phyloP scores from a whole-genome alignment of 1,284 basidiomycete species.

The Malassezia slooffiae region DNA sequence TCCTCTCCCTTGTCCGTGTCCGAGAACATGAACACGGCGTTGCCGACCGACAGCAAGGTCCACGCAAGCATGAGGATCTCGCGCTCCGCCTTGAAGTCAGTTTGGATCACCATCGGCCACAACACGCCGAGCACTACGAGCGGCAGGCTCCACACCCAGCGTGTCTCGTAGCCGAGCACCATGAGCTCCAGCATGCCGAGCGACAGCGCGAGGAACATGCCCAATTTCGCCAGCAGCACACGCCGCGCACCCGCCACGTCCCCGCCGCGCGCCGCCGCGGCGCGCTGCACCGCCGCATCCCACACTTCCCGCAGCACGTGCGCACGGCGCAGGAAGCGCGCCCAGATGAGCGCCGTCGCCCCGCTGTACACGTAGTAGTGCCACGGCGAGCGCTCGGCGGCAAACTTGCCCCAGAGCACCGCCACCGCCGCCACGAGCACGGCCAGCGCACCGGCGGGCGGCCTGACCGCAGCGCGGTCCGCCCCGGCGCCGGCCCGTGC shows the following conservation, averaged over 20 bases:
- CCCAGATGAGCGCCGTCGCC: conserved; percentile 65
- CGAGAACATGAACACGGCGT: conserved; percentile 61
- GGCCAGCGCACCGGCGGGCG: background rate
- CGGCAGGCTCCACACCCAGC: conserved; percentile 63
- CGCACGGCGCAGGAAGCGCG: background rate
- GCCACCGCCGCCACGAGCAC: background rate
- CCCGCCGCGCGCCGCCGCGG: background rate
- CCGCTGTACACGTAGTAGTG: conserved; percentile 66
- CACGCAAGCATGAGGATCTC: conserved; percentile 50
- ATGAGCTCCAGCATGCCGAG: conserved; percentile 52
- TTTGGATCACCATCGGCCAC: conserved; percentile 50
- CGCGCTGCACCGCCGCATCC: background rate
- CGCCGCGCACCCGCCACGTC: background rate
- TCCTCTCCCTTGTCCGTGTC: conserved; percentile 65
- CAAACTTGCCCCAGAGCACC: conserved; percentile 51
- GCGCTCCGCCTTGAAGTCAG: conserved; percentile 33
- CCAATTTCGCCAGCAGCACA: background rate
- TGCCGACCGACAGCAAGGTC: conserved; percentile 54
- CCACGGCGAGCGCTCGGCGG: conserved; percentile 58
- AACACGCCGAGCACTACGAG: conserved; percentile 57
- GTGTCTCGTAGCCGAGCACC: conserved; percentile 56
- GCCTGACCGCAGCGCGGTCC: background rate
- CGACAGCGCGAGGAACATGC: conserved; percentile 1
- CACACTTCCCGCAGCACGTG: background rate
- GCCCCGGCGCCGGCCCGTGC: too few relatives aligned